Base-by-base conservation (phyloP, 176 grass and related monocot genomes). In the Poa pratensis region DNA sequence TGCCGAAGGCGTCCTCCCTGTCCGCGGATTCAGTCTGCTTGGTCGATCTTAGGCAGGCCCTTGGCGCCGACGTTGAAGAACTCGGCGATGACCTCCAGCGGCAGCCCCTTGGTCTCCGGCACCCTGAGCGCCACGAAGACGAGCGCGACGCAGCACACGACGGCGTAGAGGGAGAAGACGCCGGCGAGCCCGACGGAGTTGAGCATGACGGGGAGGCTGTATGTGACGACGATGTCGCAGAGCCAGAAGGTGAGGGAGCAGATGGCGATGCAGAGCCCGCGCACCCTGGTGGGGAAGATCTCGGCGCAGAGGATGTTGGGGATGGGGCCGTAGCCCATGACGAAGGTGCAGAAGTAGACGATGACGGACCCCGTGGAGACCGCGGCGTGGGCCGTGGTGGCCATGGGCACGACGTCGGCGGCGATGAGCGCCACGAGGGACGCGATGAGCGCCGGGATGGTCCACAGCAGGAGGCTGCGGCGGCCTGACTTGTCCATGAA, bases 221-320 rank as follows among this genome's bases (percentile, higher is more conserved):
- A 37, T 18, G 93, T 94, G 32, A 98, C 93, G n/a, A 72, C 79
- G 73, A 98, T 95, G 76, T 98, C 89, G 5, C 83, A 84, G 32
- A 98, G 85, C 95, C 95, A 95, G 85, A 93, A 94, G 10, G 90
- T 74, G 7, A 97, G 92, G 0, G 95, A 90, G 86, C 95, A 95
- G n/a, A 97, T 93, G 70, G 95, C 90, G 69, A 95, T 95, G 91
- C 95, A 93, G 15, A 95, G 42, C 0, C 92, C 92, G 0, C 95
- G 78, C 3, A 97, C 89, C 17, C 90, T 87, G n/a, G 95, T 97
- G 0, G 92, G 95, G 82, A 97, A 97, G 42, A 94, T 94, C 85
- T 94, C 95, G 0, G 92, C 73, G 54, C 92, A 97, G 12, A 95
- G 78, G 79, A 97, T 97, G 83, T 91, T 94, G 20, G 95, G 95